Conservation (phyloP, 495 filamentous ascomycete genomes). For the Penicillium ucsense region DNA sequence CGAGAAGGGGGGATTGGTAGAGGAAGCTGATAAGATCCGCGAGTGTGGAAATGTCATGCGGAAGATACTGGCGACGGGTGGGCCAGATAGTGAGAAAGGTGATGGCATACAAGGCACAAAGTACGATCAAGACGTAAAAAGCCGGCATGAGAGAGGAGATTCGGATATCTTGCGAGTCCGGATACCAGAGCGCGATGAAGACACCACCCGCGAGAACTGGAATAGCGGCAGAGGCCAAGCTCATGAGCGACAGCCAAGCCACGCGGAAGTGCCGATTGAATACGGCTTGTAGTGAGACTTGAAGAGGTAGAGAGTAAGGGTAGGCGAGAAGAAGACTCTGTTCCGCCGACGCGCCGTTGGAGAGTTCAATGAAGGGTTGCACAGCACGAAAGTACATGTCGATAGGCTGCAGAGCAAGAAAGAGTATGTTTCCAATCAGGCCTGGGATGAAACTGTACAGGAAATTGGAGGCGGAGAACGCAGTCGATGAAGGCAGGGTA, state of each 20-base stretch:
- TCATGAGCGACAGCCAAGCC: slow-evolving; percentile 56
- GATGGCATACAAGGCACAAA: slow-evolving; percentile 58
- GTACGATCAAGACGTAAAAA: slow-evolving; percentile 54
- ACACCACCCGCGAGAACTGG: slow-evolving; percentile 70
- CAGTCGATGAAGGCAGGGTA: slow-evolving; percentile 47
- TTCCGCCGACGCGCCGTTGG: slow-evolving; percentile 54
- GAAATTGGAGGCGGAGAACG: slow-evolving; percentile 81
- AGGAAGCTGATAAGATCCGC: slow-evolving; percentile 72
- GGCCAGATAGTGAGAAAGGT: slow-evolving; percentile 52
- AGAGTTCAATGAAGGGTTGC: slow-evolving; percentile 62
- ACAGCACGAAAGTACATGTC: slow-evolving; percentile 67
- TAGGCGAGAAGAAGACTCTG: slow-evolving; percentile 68
- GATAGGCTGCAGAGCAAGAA: slow-evolving; percentile 67
- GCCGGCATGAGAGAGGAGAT: slow-evolving; percentile 61
- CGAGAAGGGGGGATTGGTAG: slow-evolving; percentile 56
- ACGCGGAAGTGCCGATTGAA: slow-evolving; percentile 61
- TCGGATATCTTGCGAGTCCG: slow-evolving; percentile 41
- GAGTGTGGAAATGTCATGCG: slow-evolving; percentile 59
- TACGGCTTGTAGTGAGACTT: slow-evolving; percentile 51
- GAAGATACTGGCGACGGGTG: slow-evolving; percentile 47
- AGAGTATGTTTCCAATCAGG: slow-evolving; percentile 62
- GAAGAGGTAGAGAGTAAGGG: slow-evolving; percentile 50
- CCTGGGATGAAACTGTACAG: slow-evolving; percentile 78
- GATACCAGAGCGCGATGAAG: slow-evolving; percentile 68
- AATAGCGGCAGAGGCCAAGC: slow-evolving; percentile 52